phyloP scores from a whole-genome alignment of 148 eudicot genomes.

The Chenopodium formosanum region DNA sequence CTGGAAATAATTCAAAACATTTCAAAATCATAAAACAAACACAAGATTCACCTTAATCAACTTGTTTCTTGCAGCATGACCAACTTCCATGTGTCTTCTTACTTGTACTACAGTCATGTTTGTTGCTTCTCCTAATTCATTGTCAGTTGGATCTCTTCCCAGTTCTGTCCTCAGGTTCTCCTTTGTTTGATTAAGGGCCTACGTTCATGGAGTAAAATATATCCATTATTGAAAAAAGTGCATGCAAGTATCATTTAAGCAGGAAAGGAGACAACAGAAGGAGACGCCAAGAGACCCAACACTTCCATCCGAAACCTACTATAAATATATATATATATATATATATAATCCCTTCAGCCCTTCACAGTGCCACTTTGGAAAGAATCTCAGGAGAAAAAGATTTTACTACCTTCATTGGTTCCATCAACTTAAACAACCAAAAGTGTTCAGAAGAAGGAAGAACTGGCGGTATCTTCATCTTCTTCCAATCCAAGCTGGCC shows the following conservation, averaged over 20 bases:
- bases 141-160: conserved; percentile 70
- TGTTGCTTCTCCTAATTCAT: conserved; percentile 65
- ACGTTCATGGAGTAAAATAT: neutral
- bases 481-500: conserved; percentile 90
- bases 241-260: neutral
- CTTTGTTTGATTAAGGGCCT: conserved; percentile 65
- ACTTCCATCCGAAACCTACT: neutral
- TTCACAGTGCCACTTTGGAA: neutral
- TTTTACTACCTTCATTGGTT: conserved; percentile 87
- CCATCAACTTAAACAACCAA: conserved; percentile 86
- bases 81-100: conserved; percentile 57
- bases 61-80: conserved; percentile 85
- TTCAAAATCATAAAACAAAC: neutral
- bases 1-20: neutral
- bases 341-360: neutral
- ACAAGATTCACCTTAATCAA: conserved; percentile 63
- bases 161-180: conserved; percentile 58
- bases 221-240: neutral
- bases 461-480: conserved; percentile 91
- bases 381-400: neutral
- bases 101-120: conserved; percentile 55
- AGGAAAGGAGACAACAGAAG: neutral
- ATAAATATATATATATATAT: neutral
- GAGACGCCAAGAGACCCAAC: neutral
- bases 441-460: conserved; percentile 86